Base-by-base conservation (phyloP, 768 basidiomycete genomes). In the Suillus variegatus region DNA sequence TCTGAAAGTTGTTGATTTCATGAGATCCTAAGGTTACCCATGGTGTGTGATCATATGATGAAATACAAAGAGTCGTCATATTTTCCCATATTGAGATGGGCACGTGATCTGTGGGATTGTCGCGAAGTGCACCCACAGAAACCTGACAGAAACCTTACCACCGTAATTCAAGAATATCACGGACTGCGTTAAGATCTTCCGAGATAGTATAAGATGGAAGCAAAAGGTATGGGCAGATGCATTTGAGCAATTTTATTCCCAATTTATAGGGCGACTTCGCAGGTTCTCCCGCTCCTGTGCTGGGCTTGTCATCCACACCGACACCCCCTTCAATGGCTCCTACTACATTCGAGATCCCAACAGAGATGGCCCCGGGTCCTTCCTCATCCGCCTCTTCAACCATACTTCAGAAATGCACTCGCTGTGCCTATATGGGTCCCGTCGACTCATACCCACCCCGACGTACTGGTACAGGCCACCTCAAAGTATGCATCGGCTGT, bases 1-100 rank as follows among this genome's bases (percentile, higher is more conserved):
- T 13, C 71, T 89, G 67, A 72, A 86, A 13, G 84, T 85, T 14
- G 32, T 64, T 84, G 20, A 77, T 88, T 57, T 84, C 86, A 12
- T 22, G 81, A 81, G 63, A 68, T 84, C 52, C 18, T 12, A 32
- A 28, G 5, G 25, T 25, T 51, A 51, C 51, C 14, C 49, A 6
- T 25, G 25, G 20, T 54, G 32, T n/a, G 32, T 32, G 32, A 47
- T 47, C 10, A n/a, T 20, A 20, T 55, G 54, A 54, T 32, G 52
- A 18, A 32, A 56, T 32, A 32, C 32, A 32, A 32, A 32, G 32
- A 32, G 32, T 6, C 6, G 6, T 32, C 32, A 32, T 32, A 6
- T 32, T 32, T 32, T 32, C 32, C 32, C 22, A 57, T 9, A 25
- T 58, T 22, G 38, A 41, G 36, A 41, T 10, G 38, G 13, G 3